phyloP scores from a whole-genome alignment of 2,329 filamentous ascomycete species.

The Monilinia aucupariae region DNA sequence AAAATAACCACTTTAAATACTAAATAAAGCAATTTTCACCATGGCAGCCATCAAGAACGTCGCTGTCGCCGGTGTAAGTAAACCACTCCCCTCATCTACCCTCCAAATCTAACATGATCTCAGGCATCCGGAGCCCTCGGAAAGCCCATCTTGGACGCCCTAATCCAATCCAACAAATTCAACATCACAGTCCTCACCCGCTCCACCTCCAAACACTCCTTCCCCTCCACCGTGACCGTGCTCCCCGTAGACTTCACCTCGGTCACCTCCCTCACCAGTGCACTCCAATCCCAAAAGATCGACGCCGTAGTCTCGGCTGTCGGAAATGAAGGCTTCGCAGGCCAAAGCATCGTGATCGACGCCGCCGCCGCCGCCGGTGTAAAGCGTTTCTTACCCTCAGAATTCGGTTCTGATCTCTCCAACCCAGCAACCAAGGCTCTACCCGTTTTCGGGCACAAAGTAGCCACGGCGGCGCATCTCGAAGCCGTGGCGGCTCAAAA shows the following conservation, averaged over 20 bases:
- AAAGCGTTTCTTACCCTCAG: slow-evolving; percentile 56
- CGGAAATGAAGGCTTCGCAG: slow-evolving; percentile 31
- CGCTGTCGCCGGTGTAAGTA: slow-evolving; percentile 26
- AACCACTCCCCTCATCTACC: neutral
- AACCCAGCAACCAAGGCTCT: slow-evolving; percentile 39
- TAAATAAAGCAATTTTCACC: neutral
- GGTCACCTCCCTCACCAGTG: slow-evolving; percentile 40
- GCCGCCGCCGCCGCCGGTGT: slow-evolving; percentile 54
- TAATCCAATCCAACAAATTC: slow-evolving; percentile 35
- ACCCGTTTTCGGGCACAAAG: slow-evolving; percentile 49
- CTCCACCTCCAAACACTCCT: slow-evolving; percentile 23
- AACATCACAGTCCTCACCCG: slow-evolving; percentile 48
- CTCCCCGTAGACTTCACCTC: slow-evolving; percentile 42
- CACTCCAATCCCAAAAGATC: slow-evolving; percentile 44
- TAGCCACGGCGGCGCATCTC: slow-evolving; percentile 40
- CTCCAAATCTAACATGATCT: neutral
- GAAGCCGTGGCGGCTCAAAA: slow-evolving; percentile 38
- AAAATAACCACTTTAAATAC: neutral
- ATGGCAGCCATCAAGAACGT: slow-evolving; percentile 32
- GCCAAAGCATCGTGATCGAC: slow-evolving; percentile 49
- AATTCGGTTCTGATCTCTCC: slow-evolving; percentile 45
- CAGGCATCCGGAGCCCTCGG: slow-evolving; percentile 30
- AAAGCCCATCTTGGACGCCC: slow-evolving; percentile 23
- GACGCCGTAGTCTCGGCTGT: slow-evolving; percentile 54
- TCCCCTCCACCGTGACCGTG: slow-evolving; percentile 38